Evolutionary conservation across 176 grass and related monocot species (phyloP).

Genomic region (Alopecurus myosuroides): DNA sequence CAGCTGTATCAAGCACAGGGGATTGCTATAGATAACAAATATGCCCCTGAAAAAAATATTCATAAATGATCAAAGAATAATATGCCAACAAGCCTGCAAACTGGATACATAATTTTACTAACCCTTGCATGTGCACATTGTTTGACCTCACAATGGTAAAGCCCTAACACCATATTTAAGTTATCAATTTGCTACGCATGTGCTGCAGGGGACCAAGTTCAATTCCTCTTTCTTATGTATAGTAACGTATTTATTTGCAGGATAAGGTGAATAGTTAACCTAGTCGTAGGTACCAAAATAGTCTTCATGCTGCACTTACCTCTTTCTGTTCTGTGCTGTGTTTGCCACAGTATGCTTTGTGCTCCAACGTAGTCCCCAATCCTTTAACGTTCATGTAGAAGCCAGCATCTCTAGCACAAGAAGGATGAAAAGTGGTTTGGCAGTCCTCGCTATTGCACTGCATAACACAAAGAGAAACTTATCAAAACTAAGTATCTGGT

Average conservation of each 20-base stretch:
- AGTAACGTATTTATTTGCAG: constrained; percentile 12
- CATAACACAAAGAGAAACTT: constrained; percentile 39
- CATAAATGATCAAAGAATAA: not conserved
- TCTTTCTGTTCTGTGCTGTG: constrained; percentile 78
- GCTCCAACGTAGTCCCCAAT: constrained; percentile 37
- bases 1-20: not conserved
- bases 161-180: not conserved
- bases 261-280: not conserved
- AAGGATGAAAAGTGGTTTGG: constrained; percentile 76
- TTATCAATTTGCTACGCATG: not conserved
- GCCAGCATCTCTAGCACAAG: constrained; percentile 74
- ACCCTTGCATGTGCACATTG: not conserved
- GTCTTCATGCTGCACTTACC: constrained; percentile 31
- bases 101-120: not conserved
- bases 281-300: constrained; percentile 7
- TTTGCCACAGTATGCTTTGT: constrained; percentile 84
- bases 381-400: constrained; percentile 94
- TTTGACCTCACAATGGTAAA: not conserved
- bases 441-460: constrained; percentile 84
- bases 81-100: constrained; percentile 13
- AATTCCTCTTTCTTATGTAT: not conserved
- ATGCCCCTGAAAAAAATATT: constrained; percentile 6
- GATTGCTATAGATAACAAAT: not conserved
- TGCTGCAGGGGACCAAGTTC: not conserved
- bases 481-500: constrained; percentile 21